These are phyloP conservation scores for Colletotrichum simmondsii DNA, from an alignment of 2,329 filamentous ascomycete species.

Conservation along the genomic window DNA sequence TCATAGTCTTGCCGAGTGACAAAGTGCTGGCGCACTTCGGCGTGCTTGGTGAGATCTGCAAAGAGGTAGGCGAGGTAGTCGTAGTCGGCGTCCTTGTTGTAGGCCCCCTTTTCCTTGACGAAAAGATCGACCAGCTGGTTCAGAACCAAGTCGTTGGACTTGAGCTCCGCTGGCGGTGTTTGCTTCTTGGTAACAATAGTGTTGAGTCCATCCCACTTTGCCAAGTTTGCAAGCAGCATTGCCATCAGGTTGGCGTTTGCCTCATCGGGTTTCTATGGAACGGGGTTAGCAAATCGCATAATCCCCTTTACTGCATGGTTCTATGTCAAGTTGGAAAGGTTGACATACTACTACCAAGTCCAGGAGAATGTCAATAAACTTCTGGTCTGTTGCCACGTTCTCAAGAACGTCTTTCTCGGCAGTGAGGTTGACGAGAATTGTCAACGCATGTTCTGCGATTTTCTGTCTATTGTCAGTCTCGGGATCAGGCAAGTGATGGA, in stretches of 20 bases:
- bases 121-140: slow-evolving; percentile 97
- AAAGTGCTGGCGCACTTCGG: slow-evolving; percentile 80
- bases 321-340: background rate
- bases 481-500: background rate
- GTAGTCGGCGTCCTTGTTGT: slow-evolving; percentile 87
- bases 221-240: slow-evolving; percentile 93
- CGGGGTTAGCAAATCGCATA: background rate
- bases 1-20: slow-evolving; percentile 81
- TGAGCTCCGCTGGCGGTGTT: slow-evolving; percentile 74
- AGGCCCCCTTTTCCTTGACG: slow-evolving; percentile 84
- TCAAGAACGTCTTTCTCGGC: slow-evolving; percentile 81
- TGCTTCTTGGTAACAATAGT: slow-evolving; percentile 76
- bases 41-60: slow-evolving; percentile 88
- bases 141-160: slow-evolving; percentile 78
- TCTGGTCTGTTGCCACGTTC: slow-evolving; percentile 79
- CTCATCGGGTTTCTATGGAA: slow-evolving; percentile 73
- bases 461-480: slow-evolving; percentile 58
- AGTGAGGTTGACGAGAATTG: slow-evolving; percentile 88
- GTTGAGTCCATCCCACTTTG: slow-evolving; percentile 81
- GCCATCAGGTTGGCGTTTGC: slow-evolving; percentile 84
- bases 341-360: slow-evolving; percentile 76
- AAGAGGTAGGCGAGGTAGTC: slow-evolving; percentile 96
- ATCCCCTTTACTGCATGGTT: slow-evolving; percentile 27
- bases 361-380: slow-evolving; percentile 81
- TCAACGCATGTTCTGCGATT: slow-evolving; percentile 93